A percentile compares a stretch with the other conserved stretches of the same genome.
phyloP scores from a whole-genome alignment of 1,284 basidiomycete genomes.

The Anthracocystis setariae region DNA sequence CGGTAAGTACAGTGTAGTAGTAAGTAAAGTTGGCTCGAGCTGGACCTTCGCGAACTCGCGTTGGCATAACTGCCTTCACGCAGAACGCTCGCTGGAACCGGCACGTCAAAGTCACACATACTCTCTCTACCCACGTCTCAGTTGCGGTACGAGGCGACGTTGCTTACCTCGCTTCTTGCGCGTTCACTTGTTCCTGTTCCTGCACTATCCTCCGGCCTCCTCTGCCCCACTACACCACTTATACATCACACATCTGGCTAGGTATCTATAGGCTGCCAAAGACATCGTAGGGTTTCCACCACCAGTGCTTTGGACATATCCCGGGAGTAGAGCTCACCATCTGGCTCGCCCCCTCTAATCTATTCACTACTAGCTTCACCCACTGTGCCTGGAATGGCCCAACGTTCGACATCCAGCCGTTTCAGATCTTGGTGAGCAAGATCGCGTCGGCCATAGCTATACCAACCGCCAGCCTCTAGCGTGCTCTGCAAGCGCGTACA shows the following conservation, averaged over 20 bases:
- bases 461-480: neutral
- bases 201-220: neutral
- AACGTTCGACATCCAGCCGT: neutral
- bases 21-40: constrained; percentile 3
- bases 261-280: neutral
- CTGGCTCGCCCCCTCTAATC: too few relatives aligned
- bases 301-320: neutral
- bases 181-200: constrained; percentile 1
- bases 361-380: neutral
- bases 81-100: neutral
- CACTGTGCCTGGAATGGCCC: neutral
- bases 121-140: neutral
- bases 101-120: constrained; percentile 3
- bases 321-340: neutral
- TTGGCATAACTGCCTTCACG: constrained; percentile 8
- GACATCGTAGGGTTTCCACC: neutral
- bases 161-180: neutral
- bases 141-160: constrained; percentile 1
- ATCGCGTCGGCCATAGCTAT: neutral
- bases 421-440: neutral
- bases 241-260: neutral
- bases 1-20: neutral
- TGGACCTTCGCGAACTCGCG: constrained; percentile 13
- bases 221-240: neutral
- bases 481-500: neutral